A percentile compares a stretch with the other conserved stretches of the same genome.
Conservation (phyloP, 192 early-diverging fungal genomes). For the Anaeromyces robustus region DNA sequence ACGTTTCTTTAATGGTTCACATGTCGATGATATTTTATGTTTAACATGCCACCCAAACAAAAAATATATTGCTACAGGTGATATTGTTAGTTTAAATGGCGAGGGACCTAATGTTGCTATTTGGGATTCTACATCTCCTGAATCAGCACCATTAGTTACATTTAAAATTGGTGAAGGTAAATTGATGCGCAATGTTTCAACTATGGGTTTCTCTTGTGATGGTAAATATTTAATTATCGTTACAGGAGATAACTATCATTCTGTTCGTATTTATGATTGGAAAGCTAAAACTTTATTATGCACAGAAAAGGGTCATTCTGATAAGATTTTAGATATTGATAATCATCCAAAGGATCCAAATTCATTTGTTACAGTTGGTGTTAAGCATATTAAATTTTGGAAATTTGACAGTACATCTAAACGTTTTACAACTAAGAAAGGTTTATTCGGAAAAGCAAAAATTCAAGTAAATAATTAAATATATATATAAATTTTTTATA, state of each 20-base stretch:
- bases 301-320: neutral
- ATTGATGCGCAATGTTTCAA: neutral
- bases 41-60: neutral
- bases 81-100: neutral
- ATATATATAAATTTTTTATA: too few relatives aligned
- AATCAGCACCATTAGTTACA: neutral
- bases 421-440: neutral
- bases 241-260: neutral
- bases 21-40: neutral
- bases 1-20: neutral
- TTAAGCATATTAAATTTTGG: neutral
- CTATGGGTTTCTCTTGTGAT: neutral
- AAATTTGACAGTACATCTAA: neutral
- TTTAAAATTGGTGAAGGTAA: neutral
- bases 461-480: neutral
- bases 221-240: neutral
- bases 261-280: neutral
- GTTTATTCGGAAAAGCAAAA: neutral
- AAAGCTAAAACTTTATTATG: neutral
- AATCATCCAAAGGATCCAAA: neutral
- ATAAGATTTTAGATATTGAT: neutral
- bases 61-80: neutral
- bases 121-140: neutral
- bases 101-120: neutral
- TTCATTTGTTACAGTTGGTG: neutral